Evolutionary conservation across 192 early-diverging fungal species (phyloP).

Genomic region (Entophlyctis helioformis): DNA sequence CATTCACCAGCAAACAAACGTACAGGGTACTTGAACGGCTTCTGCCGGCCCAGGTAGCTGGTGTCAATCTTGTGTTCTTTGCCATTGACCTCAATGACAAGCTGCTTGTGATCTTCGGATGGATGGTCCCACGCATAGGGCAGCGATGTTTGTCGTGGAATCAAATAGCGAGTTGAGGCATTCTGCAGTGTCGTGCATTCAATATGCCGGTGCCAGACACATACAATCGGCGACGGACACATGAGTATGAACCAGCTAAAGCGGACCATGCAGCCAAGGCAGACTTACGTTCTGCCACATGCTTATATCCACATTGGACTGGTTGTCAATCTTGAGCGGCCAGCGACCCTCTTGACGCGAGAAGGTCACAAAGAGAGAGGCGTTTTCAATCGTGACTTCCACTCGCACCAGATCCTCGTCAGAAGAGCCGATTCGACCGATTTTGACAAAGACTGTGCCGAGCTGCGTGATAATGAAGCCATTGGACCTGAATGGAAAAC

Average conservation of each 20-base stretch:
- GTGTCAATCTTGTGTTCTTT: conserved; percentile 67
- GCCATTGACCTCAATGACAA: conserved; percentile 68
- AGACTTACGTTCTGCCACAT: conserved; percentile 66
- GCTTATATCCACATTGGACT: conserved; percentile 51
- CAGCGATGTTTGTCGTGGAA: conserved; percentile 40
- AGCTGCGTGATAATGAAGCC: conserved; percentile 82
- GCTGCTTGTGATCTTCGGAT: conserved; percentile 50
- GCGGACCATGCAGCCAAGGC: no score
- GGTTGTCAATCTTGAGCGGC: conserved; percentile 83
- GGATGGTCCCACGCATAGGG: conserved; percentile 91
- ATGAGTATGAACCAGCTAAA: no score
- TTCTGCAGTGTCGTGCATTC: conserved; percentile 3
- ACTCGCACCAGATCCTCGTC: conserved; percentile 62
- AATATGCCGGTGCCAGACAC: not conserved
- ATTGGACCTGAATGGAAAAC: conserved; percentile 17
- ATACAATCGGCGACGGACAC: no score
- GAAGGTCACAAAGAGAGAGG: conserved; percentile 81
- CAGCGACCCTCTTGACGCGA: conserved; percentile 65
- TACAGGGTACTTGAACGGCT: conserved; percentile 73
- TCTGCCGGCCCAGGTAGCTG: conserved; percentile 78
- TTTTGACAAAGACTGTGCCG: conserved; percentile 70
- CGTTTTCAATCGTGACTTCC: conserved; percentile 74
- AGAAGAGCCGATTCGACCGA: conserved; percentile 44
- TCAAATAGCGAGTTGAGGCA: conserved; percentile 29
- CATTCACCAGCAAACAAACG: no score